A percentile compares a stretch with the other conserved stretches of the same genome.
Evolutionary conservation across 2,329 filamentous ascomycete species (phyloP).

Genomic region (Colletotrichum sansevieriae): DNA sequence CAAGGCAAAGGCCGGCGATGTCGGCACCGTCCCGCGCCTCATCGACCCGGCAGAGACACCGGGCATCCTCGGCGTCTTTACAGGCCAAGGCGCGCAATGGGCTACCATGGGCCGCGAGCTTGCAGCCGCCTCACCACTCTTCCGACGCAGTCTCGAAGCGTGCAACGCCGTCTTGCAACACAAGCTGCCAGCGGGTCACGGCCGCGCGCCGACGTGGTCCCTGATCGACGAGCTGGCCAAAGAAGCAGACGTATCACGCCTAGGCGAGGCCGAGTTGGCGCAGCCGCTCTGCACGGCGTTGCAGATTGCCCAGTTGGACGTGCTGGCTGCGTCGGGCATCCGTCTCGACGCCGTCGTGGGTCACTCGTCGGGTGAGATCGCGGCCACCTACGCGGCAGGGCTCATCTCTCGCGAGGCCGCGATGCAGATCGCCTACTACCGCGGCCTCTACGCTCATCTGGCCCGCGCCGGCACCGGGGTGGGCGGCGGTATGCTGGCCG

Average conservation of each 20-base stretch:
- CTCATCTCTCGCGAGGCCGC: conserved; percentile 51
- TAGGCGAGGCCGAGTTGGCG: conserved; percentile 42
- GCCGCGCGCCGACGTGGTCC: neutral
- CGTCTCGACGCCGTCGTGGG: conserved; percentile 53
- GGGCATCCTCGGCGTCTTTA: conserved; percentile 37
- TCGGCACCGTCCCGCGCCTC: conserved; percentile 37
- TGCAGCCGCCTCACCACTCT: conserved; percentile 19
- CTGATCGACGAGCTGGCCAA: neutral
- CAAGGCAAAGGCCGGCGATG: neutral
- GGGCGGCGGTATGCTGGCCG: conserved; percentile 62
- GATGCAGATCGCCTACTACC: conserved; percentile 54
- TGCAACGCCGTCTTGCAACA: conserved; percentile 10
- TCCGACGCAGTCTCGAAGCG: conserved; percentile 25
- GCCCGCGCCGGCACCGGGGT: no score
- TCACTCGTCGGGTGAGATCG: conserved; percentile 60
- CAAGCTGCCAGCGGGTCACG: conserved; percentile 31
- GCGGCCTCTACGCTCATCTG: conserved; percentile 46
- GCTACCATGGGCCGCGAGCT: no score
- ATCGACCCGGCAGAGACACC: conserved; percentile 15
- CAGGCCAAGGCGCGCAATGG: conserved; percentile 32
- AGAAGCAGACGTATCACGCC: neutral
- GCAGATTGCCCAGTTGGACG: conserved; percentile 57
- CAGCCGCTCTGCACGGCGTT: conserved; percentile 52
- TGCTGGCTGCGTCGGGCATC: conserved; percentile 50
- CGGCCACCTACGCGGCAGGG: conserved; percentile 57